Percentiles rank a stretch among this genome's conserved stretches.
These are phyloP conservation scores for Acacia pycnantha DNA, from an alignment of 331 rosid genomes.

Conservation along the genomic window DNA sequence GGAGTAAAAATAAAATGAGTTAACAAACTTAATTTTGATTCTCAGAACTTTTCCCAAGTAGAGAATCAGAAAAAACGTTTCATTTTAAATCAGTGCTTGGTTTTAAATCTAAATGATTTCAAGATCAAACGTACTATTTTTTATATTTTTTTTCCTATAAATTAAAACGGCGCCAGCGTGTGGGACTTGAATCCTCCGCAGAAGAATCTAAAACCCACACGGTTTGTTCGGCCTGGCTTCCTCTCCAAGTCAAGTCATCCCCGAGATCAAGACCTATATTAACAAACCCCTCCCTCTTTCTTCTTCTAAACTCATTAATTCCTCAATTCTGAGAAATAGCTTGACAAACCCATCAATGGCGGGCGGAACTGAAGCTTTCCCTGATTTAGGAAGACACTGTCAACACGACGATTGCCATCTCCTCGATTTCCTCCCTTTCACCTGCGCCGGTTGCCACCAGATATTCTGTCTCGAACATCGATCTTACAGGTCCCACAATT, in stretches of 20 bases:
- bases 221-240: neutral
- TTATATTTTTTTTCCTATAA: no score
- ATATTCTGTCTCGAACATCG: conserved; percentile 85
- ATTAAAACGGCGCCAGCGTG: neutral
- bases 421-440: conserved; percentile 89
- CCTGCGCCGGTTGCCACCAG: conserved; percentile 68
- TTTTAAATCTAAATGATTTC: no score
- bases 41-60: no score
- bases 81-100: no score
- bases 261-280: neutral
- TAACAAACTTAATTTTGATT: no score
- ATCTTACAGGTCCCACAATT: conserved; percentile 64
- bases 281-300: neutral
- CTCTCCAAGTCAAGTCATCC: neutral
- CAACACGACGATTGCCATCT: conserved; percentile 65
- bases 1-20: no score
- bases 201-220: neutral
- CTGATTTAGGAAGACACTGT: conserved; percentile 86
- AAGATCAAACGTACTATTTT: no score
- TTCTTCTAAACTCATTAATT: neutral
- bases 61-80: no score
- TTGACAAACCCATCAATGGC: conserved; percentile 35
- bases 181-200: neutral
- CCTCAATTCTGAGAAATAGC: conserved; percentile 1
- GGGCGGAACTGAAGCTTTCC: conserved; percentile 94